A percentile compares a stretch with the other conserved stretches of the same genome.
phyloP scores from a whole-genome alignment of 2,329 filamentous ascomycete species.

The Alternaria sp. region DNA sequence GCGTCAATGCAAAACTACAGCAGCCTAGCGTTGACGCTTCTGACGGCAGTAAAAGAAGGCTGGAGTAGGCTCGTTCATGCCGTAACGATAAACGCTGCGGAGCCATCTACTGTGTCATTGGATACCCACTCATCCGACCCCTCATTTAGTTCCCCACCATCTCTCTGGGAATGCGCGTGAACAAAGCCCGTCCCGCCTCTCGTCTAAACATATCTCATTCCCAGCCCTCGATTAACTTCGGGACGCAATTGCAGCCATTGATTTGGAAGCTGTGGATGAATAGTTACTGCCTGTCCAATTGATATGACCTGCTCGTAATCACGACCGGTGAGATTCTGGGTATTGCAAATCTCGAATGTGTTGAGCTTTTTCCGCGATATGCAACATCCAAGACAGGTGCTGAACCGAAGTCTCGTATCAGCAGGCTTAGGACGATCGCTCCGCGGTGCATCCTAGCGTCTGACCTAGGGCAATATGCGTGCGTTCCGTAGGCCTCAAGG shows the following conservation, averaged over 20 bases:
- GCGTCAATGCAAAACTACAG: slow-evolving; percentile 38
- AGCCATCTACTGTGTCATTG: slow-evolving; percentile 26
- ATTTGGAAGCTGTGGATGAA: background rate
- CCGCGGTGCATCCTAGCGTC: slow-evolving; percentile 19
- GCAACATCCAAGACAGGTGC: slow-evolving; percentile 19
- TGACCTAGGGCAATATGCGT: slow-evolving; percentile 15
- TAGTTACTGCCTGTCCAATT: background rate
- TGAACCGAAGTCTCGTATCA: slow-evolving; percentile 13
- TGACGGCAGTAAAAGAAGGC: slow-evolving; percentile 32
- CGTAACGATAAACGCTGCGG: slow-evolving; percentile 16
- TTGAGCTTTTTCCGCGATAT: slow-evolving; percentile 17
- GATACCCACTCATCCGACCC: slow-evolving; percentile 33
- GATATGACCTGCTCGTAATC: background rate
- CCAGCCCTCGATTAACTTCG: slow-evolving; percentile 1
- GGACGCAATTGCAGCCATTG: slow-evolving; percentile 2
- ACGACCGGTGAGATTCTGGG: background rate
- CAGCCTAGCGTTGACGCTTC: slow-evolving; percentile 32
- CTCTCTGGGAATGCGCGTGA: slow-evolving; percentile 18
- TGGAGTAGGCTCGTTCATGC: slow-evolving; percentile 26
- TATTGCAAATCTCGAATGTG: background rate
- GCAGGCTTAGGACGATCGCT: slow-evolving; percentile 13
- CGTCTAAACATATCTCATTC: slow-evolving; percentile 27
- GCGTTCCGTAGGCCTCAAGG: slow-evolving; percentile 9
- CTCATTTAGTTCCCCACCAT: slow-evolving; percentile 31
- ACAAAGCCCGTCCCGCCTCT: slow-evolving; percentile 28